Evolutionary conservation across 345 rosid species (phyloP).

Genomic region (thale cress (Arabidopsis thaliana)): DNA sequence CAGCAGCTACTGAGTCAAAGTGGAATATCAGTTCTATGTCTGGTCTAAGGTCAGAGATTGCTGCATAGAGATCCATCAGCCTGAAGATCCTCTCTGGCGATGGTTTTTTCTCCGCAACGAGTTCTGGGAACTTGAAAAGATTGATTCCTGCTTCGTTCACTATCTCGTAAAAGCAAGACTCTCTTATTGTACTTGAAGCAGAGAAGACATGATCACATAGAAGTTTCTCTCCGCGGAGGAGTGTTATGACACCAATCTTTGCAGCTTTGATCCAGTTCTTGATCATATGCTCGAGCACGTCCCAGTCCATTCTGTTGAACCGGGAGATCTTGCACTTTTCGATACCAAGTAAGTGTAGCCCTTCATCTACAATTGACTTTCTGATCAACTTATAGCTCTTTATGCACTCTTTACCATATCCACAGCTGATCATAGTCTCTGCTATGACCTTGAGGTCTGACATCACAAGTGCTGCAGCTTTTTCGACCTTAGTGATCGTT

Average conservation of each 20-base stretch:
- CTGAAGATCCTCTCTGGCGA: constrained; percentile 59
- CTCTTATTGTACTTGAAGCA: constrained; percentile 52
- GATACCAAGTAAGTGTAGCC: constrained; percentile 63
- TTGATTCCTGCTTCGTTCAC: constrained; percentile 59
- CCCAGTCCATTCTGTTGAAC: constrained; percentile 59
- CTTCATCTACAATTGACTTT: constrained; percentile 71
- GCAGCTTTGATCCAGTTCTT: constrained; percentile 73
- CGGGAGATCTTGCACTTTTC: constrained; percentile 50
- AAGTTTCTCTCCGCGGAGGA: constrained; percentile 66
- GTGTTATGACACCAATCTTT: constrained; percentile 62
- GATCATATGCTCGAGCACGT: constrained; percentile 53
- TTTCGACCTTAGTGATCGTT: constrained; percentile 49
- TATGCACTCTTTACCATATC: constrained; percentile 75
- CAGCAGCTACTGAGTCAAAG: constrained; percentile 58
- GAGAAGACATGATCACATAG: constrained; percentile 75
- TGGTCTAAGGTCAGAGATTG: constrained; percentile 60
- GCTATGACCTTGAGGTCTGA: constrained; percentile 68
- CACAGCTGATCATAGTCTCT: constrained; percentile 72
- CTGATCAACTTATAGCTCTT: constrained; percentile 57
- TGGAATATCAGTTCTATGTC: constrained; percentile 68
- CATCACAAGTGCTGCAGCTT: constrained; percentile 51
- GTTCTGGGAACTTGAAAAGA: constrained; percentile 71
- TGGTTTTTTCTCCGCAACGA: constrained; percentile 54
- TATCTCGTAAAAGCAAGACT: constrained; percentile 72
- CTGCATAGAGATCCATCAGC: constrained; percentile 68